Evolutionary conservation across 495 filamentous ascomycete species (phyloP).

Genomic region (Talaromyces adpressus): DNA sequence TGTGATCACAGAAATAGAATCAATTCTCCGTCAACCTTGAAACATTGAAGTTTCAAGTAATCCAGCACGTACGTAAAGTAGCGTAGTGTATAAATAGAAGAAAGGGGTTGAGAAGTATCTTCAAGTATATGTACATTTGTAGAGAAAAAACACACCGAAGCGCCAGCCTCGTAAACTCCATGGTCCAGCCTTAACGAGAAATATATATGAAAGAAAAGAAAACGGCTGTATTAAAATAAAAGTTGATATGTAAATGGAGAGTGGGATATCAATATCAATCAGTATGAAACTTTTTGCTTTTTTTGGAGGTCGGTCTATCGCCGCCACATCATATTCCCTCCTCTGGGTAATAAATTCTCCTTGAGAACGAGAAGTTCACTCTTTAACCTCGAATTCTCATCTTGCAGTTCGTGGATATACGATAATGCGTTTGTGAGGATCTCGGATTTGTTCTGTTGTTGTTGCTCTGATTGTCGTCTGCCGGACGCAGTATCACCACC

Average conservation of each 20-base stretch:
- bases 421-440: slow-evolving; percentile 65
- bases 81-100: neutral
- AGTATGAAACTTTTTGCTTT: neutral
- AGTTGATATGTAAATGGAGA: neutral
- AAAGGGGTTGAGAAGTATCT: neutral
- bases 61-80: neutral
- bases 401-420: slow-evolving; percentile 53
- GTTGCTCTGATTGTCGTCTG: neutral
- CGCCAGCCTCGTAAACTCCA: neutral
- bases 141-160: neutral
- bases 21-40: neutral
- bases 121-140: neutral
- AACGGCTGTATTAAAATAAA: neutral
- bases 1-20: neutral
- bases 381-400: slow-evolving; percentile 31
- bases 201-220: neutral
- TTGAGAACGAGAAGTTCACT: slow-evolving; percentile 32
- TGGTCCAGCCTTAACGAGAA: neutral
- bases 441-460: slow-evolving; percentile 39
- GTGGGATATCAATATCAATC: neutral
- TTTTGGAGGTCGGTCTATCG: neutral
- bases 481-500: neutral
- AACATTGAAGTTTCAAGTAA: neutral
- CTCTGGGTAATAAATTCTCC: slow-evolving; percentile 25
- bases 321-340: slow-evolving; percentile 23